phyloP scores from a whole-genome alignment of 148 eudicot genomes.

The Vaccinium macrocarpon region DNA sequence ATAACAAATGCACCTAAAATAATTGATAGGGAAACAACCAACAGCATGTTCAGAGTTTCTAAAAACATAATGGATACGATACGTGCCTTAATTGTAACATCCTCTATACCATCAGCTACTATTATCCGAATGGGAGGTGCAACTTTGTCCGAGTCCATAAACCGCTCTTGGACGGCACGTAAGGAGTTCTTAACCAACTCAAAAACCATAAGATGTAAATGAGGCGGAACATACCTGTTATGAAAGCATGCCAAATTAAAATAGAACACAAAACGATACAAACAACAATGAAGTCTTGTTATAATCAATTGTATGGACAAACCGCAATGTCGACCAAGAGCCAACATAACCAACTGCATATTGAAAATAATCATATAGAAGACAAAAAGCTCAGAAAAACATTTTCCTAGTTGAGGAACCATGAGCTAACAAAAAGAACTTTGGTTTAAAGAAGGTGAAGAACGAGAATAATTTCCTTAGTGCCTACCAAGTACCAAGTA shows the following conservation, averaged over 20 bases:
- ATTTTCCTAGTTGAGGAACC: not conserved
- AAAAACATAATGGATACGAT: not conserved
- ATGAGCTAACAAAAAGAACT: not conserved
- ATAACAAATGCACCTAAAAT: not conserved
- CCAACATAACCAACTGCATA: not conserved
- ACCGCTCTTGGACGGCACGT: slow-evolving; percentile 95
- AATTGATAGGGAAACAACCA: not conserved
- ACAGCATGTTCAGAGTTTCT: not conserved
- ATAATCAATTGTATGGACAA: not conserved
- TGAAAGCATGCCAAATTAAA: not conserved
- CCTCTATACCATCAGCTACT: slow-evolving; percentile 95
- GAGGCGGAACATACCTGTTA: slow-evolving; percentile 85
- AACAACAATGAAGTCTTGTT: not conserved
- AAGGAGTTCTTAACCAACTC: slow-evolving; percentile 95
- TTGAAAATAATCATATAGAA: not conserved
- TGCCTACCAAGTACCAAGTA: not conserved
- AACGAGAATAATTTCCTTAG: not conserved
- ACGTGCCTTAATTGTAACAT: slow-evolving; percentile 90
- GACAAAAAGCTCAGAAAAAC: not conserved
- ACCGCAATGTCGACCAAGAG: not conserved
- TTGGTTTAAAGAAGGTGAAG: not conserved
- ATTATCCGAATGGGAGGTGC: slow-evolving; percentile 85
- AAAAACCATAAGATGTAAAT: slow-evolving; percentile 94
- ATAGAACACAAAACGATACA: not conserved
- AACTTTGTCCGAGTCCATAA: slow-evolving; percentile 77